A percentile compares a stretch with the other conserved stretches of the same genome.
phyloP scores from a whole-genome alignment of 306 rosid species.

The Dalbergia cultrata region DNA sequence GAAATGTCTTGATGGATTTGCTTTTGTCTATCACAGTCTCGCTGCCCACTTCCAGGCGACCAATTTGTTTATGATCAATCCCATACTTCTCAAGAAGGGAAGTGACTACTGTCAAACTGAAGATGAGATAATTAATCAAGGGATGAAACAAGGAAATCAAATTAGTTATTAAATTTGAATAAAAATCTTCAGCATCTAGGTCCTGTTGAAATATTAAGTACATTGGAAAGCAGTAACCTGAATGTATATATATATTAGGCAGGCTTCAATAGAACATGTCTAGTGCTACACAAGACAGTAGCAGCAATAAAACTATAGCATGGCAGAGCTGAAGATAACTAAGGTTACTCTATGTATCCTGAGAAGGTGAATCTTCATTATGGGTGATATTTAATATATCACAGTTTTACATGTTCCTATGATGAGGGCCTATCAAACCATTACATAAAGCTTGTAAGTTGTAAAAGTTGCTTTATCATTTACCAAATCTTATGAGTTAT shows the following conservation, averaged over 20 bases:
- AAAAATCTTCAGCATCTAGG: constrained; percentile 21
- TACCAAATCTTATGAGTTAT: neutral
- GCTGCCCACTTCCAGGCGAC: constrained; percentile 98
- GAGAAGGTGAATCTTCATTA: constrained; percentile 1
- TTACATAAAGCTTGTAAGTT: constrained; percentile 15
- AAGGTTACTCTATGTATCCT: neutral
- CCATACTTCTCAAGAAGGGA: constrained; percentile 90
- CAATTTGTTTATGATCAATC: constrained; percentile 92
- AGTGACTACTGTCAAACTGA: constrained; percentile 90
- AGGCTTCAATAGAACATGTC: neutral
- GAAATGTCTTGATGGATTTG: constrained; percentile 97
- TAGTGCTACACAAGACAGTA: neutral
- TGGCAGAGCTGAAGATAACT: neutral
- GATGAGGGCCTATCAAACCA: constrained; percentile 4
- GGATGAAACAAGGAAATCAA: constrained; percentile 1
- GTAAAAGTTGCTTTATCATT: constrained; percentile 9
- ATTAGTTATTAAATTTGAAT: constrained; percentile 6
- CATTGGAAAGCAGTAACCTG: constrained; percentile 5
- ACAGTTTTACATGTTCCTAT: constrained; percentile 15
- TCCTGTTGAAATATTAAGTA: constrained; percentile 21
- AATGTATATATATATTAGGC: constrained; percentile 8
- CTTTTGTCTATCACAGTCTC: constrained; percentile 99
- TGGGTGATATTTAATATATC: constrained; percentile 4
- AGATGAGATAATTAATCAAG: constrained; percentile 50
- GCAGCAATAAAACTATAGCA: constrained; percentile 11